Evolutionary conservation across 257 asterid genomes (phyloP), one percentile per base, ranked within the genome.

Genomic region (Solanum clarkiae): DNA sequence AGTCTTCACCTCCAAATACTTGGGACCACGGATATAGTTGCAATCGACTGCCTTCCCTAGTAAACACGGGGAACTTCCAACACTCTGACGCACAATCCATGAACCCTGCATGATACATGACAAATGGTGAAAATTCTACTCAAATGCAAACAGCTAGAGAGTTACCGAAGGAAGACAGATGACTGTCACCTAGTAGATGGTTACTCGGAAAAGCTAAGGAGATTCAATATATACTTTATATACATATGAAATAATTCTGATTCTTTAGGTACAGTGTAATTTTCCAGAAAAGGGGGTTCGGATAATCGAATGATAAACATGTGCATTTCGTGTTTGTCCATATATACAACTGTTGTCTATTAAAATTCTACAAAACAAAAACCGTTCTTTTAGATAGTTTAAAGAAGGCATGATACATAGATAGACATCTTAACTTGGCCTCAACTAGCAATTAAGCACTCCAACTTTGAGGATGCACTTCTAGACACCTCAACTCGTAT

Each of bases 21-120:
- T 95, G 80, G 95, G 94, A 59, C 93, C 95, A 40, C 98, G 98
- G 57, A 94, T 90, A 85, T 95, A 97, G 90, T 93, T 95, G 94
- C 99, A 95, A 87, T 97, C 99, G 77, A 95, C 98, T 70, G 99
- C 99, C 84, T 94, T 97, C 85, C 99, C 99, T 42, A 97, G 92
- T 86, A 97, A 90, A 90, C 99, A 97, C 57, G 99, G 99, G 80
- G 97, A 91, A 93, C 99, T 95, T 88, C 99, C 99, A 86, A 97
- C 99, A 92, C 99, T 97, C 90, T 97, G 99, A 20, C 99, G 99
- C 84, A 97, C 99, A 90, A 97, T 97, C 99, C 99, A 97, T 32
- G 99, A 97, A 79, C 99, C 99, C 99, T 97, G 84, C 65, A 79
- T 14, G 65, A 79, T 79, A 29, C 1, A 51, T 86, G 86, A 8